Evolutionary conservation across 2,329 filamentous ascomycete genomes (phyloP).

Genomic region (Penicillium fuscoglaucum): DNA sequence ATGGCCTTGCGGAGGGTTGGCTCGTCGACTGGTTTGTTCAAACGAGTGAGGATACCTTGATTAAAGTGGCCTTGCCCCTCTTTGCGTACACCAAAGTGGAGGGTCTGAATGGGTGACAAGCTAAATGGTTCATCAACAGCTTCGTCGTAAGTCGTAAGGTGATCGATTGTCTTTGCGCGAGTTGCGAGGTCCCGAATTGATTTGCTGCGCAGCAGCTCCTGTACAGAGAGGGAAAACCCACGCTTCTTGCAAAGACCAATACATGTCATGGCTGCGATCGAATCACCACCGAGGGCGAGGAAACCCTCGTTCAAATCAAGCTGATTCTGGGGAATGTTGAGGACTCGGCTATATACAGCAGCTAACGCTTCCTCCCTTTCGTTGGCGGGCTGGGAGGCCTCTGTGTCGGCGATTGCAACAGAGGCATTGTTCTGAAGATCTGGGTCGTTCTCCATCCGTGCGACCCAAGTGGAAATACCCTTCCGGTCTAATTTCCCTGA

Average conservation of each 20-base stretch:
- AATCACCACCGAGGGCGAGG: slow-evolving; percentile 50
- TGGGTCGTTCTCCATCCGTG: slow-evolving; percentile 30
- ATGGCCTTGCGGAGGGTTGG: slow-evolving; percentile 29
- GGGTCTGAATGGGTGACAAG: slow-evolving; percentile 41
- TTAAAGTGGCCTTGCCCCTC: slow-evolving; percentile 42
- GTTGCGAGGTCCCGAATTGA: slow-evolving; percentile 44
- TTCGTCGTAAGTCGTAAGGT: slow-evolving; percentile 38
- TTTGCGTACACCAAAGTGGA: slow-evolving; percentile 38
- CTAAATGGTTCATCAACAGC: slow-evolving; percentile 33
- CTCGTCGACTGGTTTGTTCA: slow-evolving; percentile 30
- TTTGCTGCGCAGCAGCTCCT: slow-evolving; percentile 50
- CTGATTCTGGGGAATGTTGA: slow-evolving; percentile 38
- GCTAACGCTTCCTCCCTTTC: slow-evolving; percentile 34
- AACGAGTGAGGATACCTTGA: slow-evolving; percentile 38
- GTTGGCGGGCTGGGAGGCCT: slow-evolving; percentile 20
- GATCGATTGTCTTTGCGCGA: slow-evolving; percentile 32
- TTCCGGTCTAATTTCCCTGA: slow-evolving; percentile 52
- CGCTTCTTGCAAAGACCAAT: slow-evolving; percentile 49
- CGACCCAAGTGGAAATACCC: slow-evolving; percentile 37
- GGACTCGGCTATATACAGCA: slow-evolving; percentile 40
- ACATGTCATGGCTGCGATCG: slow-evolving; percentile 54
- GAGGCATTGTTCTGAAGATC: slow-evolving; percentile 17
- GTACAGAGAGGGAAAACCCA: slow-evolving; percentile 49
- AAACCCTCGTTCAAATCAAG: slow-evolving; percentile 43
- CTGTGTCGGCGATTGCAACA: neutral